Percentiles rank a stretch among this genome's conserved stretches.
These are phyloP conservation scores for Lathyrus sativus DNA, from an alignment of 306 rosid genomes.

Conservation along the genomic window DNA sequence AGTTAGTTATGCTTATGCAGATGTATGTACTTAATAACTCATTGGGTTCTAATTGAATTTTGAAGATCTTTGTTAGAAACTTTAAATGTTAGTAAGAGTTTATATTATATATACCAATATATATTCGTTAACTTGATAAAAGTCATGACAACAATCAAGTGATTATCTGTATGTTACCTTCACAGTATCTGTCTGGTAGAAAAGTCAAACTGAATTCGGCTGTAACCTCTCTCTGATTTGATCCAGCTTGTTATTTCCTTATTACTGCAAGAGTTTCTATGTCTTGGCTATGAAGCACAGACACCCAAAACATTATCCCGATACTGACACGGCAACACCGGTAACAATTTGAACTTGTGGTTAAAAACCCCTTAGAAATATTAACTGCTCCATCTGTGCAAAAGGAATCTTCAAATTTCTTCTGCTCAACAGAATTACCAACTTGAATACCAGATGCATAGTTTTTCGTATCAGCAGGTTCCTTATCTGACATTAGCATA, in stretches of 20 bases:
- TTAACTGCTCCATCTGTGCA: constrained; percentile 29
- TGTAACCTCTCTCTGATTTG: too few relatives aligned
- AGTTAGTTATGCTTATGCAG: constrained; percentile 21
- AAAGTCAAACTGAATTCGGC: too few relatives aligned
- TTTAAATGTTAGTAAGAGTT: constrained; percentile 1
- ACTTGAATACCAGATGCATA: constrained; percentile 27
- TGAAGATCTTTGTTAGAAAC: constrained; percentile 16
- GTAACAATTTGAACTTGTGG: constrained; percentile 18
- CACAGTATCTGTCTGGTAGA: neutral
- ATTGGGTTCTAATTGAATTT: constrained; percentile 19
- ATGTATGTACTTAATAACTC: constrained; percentile 8
- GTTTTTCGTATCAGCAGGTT: constrained; percentile 38
- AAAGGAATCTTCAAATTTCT: constrained; percentile 33
- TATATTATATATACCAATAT: neutral
- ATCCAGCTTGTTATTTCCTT: too few relatives aligned
- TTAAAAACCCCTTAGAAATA: constrained; percentile 41
- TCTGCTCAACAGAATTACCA: constrained; percentile 32
- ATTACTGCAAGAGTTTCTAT: too few relatives aligned
- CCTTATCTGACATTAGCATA: constrained; percentile 34
- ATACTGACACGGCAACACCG: too few relatives aligned
- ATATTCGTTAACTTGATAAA: too few relatives aligned
- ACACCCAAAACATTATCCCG: too few relatives aligned
- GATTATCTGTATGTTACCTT: neutral
- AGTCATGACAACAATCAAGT: neutral
- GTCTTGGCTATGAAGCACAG: too few relatives aligned